These are phyloP conservation scores for Senna siamea DNA, from an alignment of 306 rosid genomes.

Conservation along the genomic window DNA sequence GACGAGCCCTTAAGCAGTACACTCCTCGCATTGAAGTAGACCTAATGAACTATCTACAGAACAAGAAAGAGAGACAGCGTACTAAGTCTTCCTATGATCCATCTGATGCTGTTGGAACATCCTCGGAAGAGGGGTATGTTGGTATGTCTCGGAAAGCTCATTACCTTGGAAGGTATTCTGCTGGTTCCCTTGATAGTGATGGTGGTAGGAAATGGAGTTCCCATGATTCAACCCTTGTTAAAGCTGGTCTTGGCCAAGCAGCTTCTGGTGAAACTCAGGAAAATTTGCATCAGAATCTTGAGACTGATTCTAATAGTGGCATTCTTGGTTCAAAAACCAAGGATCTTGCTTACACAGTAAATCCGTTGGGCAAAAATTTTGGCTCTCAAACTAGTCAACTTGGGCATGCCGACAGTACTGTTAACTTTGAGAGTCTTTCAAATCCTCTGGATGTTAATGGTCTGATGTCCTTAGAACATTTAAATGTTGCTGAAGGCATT, in stretches of 20 bases:
- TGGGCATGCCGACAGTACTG: conserved; percentile 56
- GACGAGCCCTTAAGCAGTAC: conserved; percentile 93
- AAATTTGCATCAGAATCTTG: conserved; percentile 58
- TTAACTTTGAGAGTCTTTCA: conserved; percentile 64
- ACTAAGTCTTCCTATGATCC: conserved; percentile 85
- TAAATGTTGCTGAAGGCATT: conserved; percentile 57
- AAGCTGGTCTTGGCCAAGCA: conserved; percentile 61
- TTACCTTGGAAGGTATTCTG: conserved; percentile 82
- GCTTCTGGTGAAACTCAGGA: conserved; percentile 68
- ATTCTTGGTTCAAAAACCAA: conserved; percentile 56
- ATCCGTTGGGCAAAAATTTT: conserved; percentile 55
- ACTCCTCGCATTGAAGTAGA: conserved; percentile 99
- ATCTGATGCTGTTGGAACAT: conserved; percentile 94
- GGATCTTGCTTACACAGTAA: conserved; percentile 50
- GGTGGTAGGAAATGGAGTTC: conserved; percentile 94
- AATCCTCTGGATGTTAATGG: conserved; percentile 62
- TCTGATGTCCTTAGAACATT: conserved; percentile 51
- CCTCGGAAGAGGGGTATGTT: conserved; percentile 90
- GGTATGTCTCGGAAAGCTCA: conserved; percentile 76
- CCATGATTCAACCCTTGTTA: conserved; percentile 69
- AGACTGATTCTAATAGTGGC: conserved; percentile 57
- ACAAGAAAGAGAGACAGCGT: conserved; percentile 91
- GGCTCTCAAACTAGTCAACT: conserved; percentile 58
- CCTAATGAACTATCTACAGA: conserved; percentile 89
- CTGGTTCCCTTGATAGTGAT: conserved; percentile 87